Evolutionary conservation across 331 rosid genomes (phyloP).

Genomic region (Malus hybrid): DNA sequence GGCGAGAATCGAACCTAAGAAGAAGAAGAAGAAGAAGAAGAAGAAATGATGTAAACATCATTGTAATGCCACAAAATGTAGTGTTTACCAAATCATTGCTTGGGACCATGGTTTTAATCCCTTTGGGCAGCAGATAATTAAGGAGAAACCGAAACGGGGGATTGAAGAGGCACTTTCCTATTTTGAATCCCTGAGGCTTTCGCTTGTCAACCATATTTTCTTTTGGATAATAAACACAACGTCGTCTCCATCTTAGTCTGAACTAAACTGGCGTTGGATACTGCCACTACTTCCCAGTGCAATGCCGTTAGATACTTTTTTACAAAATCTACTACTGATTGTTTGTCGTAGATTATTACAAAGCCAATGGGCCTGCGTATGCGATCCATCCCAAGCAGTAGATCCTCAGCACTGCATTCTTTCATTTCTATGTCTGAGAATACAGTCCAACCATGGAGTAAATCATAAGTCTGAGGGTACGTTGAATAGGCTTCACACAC

Average conservation of each 20-base stretch:
- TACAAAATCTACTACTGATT: conserved; percentile 46
- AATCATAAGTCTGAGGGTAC: conserved; percentile 72
- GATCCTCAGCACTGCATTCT: conserved; percentile 63
- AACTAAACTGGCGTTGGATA: conserved; percentile 37
- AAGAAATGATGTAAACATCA: conserved; percentile 13
- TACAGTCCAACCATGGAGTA: conserved; percentile 72
- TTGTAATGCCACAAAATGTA: conserved; percentile 41
- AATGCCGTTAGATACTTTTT: conserved; percentile 52
- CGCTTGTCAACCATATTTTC: conserved; percentile 66
- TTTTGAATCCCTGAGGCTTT: conserved; percentile 49
- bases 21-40: not conserved
- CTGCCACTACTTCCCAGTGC: conserved; percentile 79
- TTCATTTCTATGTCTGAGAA: conserved; percentile 65
- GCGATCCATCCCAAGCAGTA: conserved; percentile 79
- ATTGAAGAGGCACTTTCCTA: conserved; percentile 28
- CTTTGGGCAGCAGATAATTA: conserved; percentile 31
- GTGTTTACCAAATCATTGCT: conserved; percentile 28
- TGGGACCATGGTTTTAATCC: conserved; percentile 35
- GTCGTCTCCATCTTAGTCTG: conserved; percentile 45
- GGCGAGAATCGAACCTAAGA: too few species aligned
- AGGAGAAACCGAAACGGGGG: not conserved
- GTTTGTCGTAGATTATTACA: conserved; percentile 54
- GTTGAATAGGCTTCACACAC: conserved; percentile 84
- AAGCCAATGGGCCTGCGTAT: conserved; percentile 72
- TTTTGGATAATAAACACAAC: conserved; percentile 59